Percentiles rank a stretch among this genome's conserved stretches.
Evolutionary conservation across 2,329 filamentous ascomycete genomes (phyloP).

Genomic region (Pyrenophora graminea): DNA sequence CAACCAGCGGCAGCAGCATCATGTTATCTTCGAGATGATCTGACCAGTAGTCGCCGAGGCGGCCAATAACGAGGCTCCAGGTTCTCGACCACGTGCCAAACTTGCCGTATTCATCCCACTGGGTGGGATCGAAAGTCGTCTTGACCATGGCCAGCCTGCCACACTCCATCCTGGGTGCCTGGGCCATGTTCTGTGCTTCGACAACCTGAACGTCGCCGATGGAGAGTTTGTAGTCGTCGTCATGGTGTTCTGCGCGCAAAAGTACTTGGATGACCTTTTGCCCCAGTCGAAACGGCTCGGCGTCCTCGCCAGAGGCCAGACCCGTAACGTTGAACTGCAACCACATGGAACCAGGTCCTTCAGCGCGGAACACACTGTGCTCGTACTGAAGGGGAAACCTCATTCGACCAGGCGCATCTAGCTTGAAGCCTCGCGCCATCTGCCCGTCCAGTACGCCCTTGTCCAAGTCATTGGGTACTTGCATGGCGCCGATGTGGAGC

Average conservation of each 20-base stretch:
- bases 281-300: conserved; percentile 14
- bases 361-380: conserved; percentile 27
- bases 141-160: conserved; percentile 32
- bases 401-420: conserved; percentile 14
- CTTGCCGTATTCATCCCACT: conserved; percentile 39
- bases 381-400: conserved; percentile 32
- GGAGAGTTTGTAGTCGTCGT: conserved; percentile 1
- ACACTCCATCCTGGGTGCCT: conserved; percentile 35
- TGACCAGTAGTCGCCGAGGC: conserved; percentile 12
- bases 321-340: conserved; percentile 38
- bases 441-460: conserved; percentile 16
- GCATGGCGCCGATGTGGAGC: conserved; percentile 26
- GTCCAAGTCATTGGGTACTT: conserved; percentile 25
- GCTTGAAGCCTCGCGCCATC: conserved; percentile 8
- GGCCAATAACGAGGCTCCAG: conserved; percentile 18
- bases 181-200: conserved; percentile 18
- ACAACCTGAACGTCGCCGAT: conserved; percentile 35
- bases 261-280: conserved; percentile 36
- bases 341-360: conserved; percentile 17
- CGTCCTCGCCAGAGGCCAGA: conserved; percentile 7
- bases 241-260: conserved; percentile 15
- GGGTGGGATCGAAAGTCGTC: conserved; percentile 30
- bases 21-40: conserved; percentile 17
- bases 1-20: conserved; percentile 19
- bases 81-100: conserved; percentile 28